Evolutionary conservation across 1,139 yeast genomes (phyloP).

Genomic region (Pichia sp.): DNA sequence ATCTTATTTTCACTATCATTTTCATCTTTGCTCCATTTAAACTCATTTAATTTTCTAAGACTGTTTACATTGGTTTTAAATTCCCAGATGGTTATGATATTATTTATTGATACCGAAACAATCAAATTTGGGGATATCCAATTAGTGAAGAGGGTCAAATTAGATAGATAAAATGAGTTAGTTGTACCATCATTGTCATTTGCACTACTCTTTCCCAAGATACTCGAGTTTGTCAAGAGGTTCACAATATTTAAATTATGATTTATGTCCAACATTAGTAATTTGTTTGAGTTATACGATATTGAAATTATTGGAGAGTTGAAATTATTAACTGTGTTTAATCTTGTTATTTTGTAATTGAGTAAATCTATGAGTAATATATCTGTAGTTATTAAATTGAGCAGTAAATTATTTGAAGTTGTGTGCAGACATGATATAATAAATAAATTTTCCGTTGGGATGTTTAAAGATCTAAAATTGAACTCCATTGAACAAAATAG

Average conservation of each 20-base stretch:
- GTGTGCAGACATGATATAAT: slow-evolving; percentile 17
- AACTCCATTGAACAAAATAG: neutral
- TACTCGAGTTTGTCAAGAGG: neutral
- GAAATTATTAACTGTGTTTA: neutral
- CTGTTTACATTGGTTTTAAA: slow-evolving; percentile 22
- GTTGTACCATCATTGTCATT: neutral
- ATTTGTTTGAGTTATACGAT: slow-evolving; percentile 1
- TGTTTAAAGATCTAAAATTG: neutral
- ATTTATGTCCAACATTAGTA: slow-evolving; percentile 6
- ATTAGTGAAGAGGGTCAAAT: slow-evolving; percentile 1
- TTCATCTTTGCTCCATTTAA: neutral
- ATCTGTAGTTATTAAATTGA: slow-evolving; percentile 20
- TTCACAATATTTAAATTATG: slow-evolving; percentile 2
- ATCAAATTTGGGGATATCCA: slow-evolving; percentile 3
- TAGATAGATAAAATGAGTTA: neutral
- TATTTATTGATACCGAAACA: slow-evolving; percentile 8
- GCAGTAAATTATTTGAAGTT: slow-evolving; percentile 14
- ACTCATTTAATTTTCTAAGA: neutral
- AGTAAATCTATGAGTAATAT: slow-evolving; percentile 9
- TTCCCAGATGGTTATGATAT: slow-evolving; percentile 40
- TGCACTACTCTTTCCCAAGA: neutral
- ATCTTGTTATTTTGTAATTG: neutral
- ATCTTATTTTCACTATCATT: neutral
- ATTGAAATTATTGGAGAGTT: slow-evolving; percentile 2
- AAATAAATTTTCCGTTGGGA: neutral